Conservation (phyloP, 257 asterid species). For the Gentiana straminea region DNA sequence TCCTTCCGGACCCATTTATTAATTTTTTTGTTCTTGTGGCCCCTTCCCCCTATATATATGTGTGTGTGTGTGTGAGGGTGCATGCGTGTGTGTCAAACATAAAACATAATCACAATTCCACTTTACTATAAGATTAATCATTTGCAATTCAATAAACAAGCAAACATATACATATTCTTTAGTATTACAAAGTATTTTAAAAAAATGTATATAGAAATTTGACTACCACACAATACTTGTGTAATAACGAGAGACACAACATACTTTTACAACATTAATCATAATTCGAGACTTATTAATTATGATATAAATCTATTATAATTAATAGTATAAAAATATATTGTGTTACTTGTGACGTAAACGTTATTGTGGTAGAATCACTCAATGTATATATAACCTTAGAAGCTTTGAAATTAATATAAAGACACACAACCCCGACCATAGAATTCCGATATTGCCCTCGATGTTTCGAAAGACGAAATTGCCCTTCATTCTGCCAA, state of each 20-base stretch:
- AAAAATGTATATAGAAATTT: constrained; percentile 6
- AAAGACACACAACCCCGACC: neutral
- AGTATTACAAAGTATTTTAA: neutral
- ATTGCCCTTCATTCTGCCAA: constrained; percentile 6
- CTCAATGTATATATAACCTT: no score
- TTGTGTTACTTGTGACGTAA: no score
- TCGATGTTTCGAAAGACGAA: neutral
- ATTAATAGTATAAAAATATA: neutral
- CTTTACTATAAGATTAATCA: neutral
- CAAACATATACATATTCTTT: constrained; percentile 1
- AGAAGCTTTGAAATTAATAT: no score
- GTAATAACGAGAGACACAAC: no score
- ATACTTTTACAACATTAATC: no score
- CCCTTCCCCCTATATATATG: no score
- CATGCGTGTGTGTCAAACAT: no score
- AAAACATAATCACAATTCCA: neutral
- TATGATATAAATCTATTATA: neutral
- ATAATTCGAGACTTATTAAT: neutral
- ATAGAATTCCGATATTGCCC: neutral
- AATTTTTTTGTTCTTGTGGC: no score
- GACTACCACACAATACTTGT: neutral
- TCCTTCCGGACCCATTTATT: no score
- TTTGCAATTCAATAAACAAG: constrained; percentile 2
- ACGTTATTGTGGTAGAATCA: no score
- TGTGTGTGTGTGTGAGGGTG: no score